Evolutionary conservation across 495 filamentous ascomycete species (phyloP), one percentile per base, ranked within the genome.

Genomic region (Opeltia flavorubescens): DNA sequence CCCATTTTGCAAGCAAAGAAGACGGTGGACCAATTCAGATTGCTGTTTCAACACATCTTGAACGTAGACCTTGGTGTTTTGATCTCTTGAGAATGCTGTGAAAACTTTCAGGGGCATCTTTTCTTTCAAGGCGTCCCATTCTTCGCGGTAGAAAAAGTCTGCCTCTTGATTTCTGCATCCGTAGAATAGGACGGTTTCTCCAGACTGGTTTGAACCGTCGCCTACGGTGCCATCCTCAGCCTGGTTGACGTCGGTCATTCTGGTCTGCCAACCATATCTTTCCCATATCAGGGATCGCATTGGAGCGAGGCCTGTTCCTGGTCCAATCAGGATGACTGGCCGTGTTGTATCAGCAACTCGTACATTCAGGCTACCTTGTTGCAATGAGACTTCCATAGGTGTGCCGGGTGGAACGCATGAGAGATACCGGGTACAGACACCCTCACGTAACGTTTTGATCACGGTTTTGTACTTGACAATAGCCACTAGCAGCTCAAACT

Each of bases 381-480:
- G 75, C 13, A 89, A 55, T 5, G 68, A 66, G 6, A 94, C 66
- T 11, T 55, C 63, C 18, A 93, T 57, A 1, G 59, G 54, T 9
- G 78, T 81, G 1, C 77, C 77, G 2, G 65, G 57, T 4, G 51
- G 55, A 0, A 96, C 70, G 1, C 70, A 65, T 3, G 82, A 72
- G 24, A 96, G 66, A 57, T 93, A 96, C 13, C 84, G 77, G 13
- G 91, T 93, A 59, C 89, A 95, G 31, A 96, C 81, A 0, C 91
- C 91, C 56, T 91, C 75, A 17, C 93, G 72, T 2, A 84, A 80
- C 44, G 81, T 81, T 58, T 85, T 86, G 51, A 96, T 81, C 12
- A 94, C 80, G 2, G 89, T 94, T 38, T 78, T 75, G 60, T 94
- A 96, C 54, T 89, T 85, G 36, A 95, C 87, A 25, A 95, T 79